Base-by-base conservation (phyloP, 2,329 filamentous ascomycete genomes). In the Penicillium sp. region DNA sequence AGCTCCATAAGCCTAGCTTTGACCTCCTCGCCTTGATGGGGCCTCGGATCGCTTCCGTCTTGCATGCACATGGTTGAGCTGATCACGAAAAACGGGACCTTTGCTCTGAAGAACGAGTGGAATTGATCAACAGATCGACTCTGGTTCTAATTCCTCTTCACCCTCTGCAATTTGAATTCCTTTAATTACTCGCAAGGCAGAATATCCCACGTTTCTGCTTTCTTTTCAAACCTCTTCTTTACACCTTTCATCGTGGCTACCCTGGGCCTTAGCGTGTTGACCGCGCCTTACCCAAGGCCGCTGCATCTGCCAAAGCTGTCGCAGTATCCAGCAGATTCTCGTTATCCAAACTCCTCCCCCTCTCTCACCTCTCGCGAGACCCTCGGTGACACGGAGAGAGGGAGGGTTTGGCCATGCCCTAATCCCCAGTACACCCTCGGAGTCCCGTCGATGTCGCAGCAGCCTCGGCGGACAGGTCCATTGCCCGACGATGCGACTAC, bases 401-500 rank as follows among this genome's bases (percentile, higher is more conserved):
- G 67, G 67, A 66, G 67, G 60, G 53, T 61, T 59, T 58, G 70
- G 67, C 63, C 66, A 74, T 74, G 72, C 67, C 63, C 67, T 61
- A 62, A 58, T 54, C 55, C 60, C 54, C 63, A 54, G 48, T 54
- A 58, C 44, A 50, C 56, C 53, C 56, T 65, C 62, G 62, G 64
- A 65, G 60, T 69, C 53, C 58, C 62, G 64, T 68, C 65, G 63
- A 74, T 74, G 71, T 74, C 72, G 69, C 66, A 68, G 53, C 62
- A 62, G 54, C 59, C 64, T 56, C 58, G 66, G 48, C 62, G 59
- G 46, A 61, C 65, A 57, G 64, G 55, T 50, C 60, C 61, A 56
- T 61, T 64, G 50, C 59, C 65, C 57, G 63, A 65, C 54, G 62
- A 66, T 65, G 57, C 54, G 36, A 51, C 57, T 39, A 27, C 36